phyloP scores from a whole-genome alignment of 1,284 basidiomycete species.

The Athelia sp. region DNA sequence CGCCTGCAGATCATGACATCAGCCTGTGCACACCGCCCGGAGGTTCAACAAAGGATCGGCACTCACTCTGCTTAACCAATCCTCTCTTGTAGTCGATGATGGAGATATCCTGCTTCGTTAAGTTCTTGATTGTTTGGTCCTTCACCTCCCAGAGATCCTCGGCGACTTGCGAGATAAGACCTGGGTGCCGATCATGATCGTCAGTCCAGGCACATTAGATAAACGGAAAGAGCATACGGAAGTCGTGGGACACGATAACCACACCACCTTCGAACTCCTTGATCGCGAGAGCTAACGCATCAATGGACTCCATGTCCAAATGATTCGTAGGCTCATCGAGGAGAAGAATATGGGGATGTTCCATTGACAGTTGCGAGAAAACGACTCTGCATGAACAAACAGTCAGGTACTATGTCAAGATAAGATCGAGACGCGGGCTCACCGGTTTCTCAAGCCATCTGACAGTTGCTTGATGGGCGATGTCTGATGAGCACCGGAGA shows the following conservation, averaged over 20 bases:
- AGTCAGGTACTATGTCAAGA: constrained; percentile 9
- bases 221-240: constrained; percentile 55
- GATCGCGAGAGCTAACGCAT: constrained; percentile 91
- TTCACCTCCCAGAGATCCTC: constrained; percentile 99
- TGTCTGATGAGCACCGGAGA: constrained; percentile 92
- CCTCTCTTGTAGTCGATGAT: constrained; percentile 91
- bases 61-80: constrained; percentile 64
- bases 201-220: constrained; percentile 4
- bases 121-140: constrained; percentile 88
- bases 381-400: constrained; percentile 58
- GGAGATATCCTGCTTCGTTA: constrained; percentile 84
- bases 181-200: constrained; percentile 25
- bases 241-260: constrained; percentile 96
- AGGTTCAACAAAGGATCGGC: constrained; percentile 12
- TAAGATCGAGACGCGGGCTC: constrained; percentile 19
- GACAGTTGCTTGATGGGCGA: constrained; percentile 89
- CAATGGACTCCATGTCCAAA: constrained; percentile 93
- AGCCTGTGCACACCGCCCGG: constrained; percentile 11
- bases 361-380: constrained; percentile 91
- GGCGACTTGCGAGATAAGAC: constrained; percentile 91
- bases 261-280: constrained; percentile 98
- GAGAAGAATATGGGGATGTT: constrained; percentile 87
- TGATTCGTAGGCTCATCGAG: constrained; percentile 93
- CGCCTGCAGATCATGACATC: constrained; percentile 36
- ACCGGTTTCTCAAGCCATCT: constrained; percentile 95